These are phyloP conservation scores for Daldinia bambusicola DNA, from an alignment of 495 filamentous ascomycete species.

Conservation along the genomic window DNA sequence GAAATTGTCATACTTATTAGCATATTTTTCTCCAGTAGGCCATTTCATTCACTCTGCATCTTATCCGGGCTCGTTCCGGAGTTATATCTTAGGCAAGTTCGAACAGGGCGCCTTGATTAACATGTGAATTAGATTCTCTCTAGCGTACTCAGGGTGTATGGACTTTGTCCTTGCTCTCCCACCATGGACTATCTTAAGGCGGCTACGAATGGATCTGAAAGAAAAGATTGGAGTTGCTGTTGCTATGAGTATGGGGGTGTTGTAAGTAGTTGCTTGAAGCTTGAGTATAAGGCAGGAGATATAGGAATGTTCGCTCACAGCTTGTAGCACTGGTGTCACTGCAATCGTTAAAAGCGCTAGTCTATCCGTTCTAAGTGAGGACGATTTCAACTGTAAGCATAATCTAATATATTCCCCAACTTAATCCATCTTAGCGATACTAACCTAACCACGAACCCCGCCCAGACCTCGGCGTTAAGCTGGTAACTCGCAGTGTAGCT, in stretches of 20 bases:
- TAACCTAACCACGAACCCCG: background rate
- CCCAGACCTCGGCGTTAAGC: conserved; percentile 12
- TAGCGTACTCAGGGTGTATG: conserved; percentile 49
- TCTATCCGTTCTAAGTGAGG: conserved; percentile 23
- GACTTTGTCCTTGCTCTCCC: conserved; percentile 45
- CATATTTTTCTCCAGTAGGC: conserved; percentile 42
- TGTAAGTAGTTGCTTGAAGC: conserved; percentile 30
- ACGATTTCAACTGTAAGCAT: conserved; percentile 47
- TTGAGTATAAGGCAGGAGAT: background rate
- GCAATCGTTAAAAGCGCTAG: conserved; percentile 45
- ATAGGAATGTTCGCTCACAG: background rate
- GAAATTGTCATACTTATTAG: conserved; percentile 13
- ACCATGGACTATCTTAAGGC: conserved; percentile 49
- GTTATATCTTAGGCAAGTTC: background rate
- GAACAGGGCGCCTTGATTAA: background rate
- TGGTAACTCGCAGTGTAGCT: conserved; percentile 45
- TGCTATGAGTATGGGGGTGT: conserved; percentile 49
- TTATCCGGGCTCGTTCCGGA: background rate
- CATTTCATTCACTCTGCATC: background rate
- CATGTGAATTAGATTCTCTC: conserved; percentile 1
- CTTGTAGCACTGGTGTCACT: conserved; percentile 44
- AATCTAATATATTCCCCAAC: background rate
- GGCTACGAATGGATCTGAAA: conserved; percentile 45
- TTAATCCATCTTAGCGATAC: background rate
- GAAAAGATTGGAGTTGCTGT: conserved; percentile 48